These are phyloP conservation scores for Curvularia hawaiiensis DNA, from an alignment of 2,329 filamentous ascomycete genomes.

Conservation along the genomic window DNA sequence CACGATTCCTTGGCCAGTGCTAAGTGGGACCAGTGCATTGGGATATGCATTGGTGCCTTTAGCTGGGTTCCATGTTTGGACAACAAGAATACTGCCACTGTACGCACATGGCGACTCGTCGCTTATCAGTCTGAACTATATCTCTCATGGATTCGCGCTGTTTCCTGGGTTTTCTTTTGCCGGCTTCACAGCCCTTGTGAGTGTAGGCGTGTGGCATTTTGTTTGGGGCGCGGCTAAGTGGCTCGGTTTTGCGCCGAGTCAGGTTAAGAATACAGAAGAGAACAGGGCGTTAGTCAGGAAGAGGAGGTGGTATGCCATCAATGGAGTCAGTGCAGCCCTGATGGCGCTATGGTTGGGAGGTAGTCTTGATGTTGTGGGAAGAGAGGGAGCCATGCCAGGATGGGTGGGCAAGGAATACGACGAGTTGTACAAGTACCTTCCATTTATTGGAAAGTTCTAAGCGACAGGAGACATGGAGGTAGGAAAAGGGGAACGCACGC, in stretches of 20 bases:
- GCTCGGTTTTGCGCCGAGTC: conserved; percentile 67
- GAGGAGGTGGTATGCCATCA: conserved; percentile 73
- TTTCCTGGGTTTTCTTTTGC: conserved; percentile 69
- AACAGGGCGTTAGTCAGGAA: conserved; percentile 61
- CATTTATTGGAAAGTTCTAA: conserved; percentile 60
- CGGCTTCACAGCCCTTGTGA: conserved; percentile 72
- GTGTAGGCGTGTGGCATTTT: conserved; percentile 74
- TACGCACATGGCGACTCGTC: conserved; percentile 81
- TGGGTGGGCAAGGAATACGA: conserved; percentile 86
- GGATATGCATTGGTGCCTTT: conserved; percentile 74
- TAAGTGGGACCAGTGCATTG: conserved; percentile 72
- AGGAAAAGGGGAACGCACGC: not conserved
- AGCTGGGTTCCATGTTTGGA: conserved; percentile 71
- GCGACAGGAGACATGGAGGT: conserved; percentile 29
- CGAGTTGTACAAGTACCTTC: conserved; percentile 68
- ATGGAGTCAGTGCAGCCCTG: conserved; percentile 64
- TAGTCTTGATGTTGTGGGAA: conserved; percentile 76
- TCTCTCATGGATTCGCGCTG: conserved; percentile 81
- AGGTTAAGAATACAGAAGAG: conserved; percentile 56
- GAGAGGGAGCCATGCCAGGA: conserved; percentile 70
- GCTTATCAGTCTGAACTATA: conserved; percentile 82
- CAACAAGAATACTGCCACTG: conserved; percentile 78
- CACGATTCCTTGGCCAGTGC: conserved; percentile 66
- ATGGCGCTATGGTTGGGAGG: conserved; percentile 80
- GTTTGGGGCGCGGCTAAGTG: conserved; percentile 87